These are phyloP conservation scores for Dicorynia guianensis DNA, from an alignment of 306 rosid genomes.

Conservation along the genomic window DNA sequence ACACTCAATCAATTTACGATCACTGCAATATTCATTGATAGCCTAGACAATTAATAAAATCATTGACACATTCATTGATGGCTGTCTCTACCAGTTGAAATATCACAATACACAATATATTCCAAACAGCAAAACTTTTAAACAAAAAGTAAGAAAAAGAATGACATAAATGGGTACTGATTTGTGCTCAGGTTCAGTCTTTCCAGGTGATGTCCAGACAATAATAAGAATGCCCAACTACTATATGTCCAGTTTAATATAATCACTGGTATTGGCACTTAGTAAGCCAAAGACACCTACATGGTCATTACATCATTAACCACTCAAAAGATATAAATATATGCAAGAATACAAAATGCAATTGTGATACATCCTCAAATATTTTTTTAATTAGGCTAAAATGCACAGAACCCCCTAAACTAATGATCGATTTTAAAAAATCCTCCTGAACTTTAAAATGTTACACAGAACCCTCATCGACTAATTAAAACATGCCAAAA, in stretches of 20 bases:
- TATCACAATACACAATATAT: constrained; percentile 20
- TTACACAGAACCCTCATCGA: too few species aligned
- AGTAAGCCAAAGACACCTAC: constrained; percentile 4
- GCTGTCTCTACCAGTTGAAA: constrained; percentile 17
- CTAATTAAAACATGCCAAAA: too few species aligned
- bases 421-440: too few species aligned
- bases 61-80: background rate
- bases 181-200: background rate
- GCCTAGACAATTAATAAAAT: background rate
- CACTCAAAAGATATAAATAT: constrained; percentile 15
- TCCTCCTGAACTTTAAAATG: too few species aligned
- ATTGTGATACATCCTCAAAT: background rate
- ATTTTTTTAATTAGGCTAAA: too few species aligned
- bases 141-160: background rate
- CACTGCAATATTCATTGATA: too few species aligned
- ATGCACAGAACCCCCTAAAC: too few species aligned
- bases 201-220: constrained; percentile 22
- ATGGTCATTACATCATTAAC: constrained; percentile 13
- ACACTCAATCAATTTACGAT: background rate
- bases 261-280: constrained; percentile 19
- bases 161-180: constrained; percentile 16
- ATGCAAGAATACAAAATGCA: background rate
- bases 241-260: background rate
- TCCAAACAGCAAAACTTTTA: background rate
- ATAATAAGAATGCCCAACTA: constrained; percentile 2